Evolutionary conservation across 441 rosid genomes (phyloP).

Genomic region (Melastoma candidum): DNA sequence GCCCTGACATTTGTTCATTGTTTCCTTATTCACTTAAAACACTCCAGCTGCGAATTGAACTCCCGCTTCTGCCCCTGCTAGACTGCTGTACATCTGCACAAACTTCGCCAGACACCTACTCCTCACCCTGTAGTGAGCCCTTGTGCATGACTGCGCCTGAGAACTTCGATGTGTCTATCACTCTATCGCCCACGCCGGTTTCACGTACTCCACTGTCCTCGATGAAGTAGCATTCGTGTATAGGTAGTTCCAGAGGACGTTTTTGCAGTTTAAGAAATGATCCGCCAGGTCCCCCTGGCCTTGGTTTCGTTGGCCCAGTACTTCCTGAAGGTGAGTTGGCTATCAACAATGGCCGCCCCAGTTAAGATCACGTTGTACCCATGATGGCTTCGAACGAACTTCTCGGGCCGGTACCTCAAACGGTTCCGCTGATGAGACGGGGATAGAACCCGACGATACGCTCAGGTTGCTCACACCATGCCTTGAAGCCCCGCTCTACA

Average conservation of each 20-base stretch:
- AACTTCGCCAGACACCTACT: conserved; percentile 63
- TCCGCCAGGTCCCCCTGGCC: conserved; percentile 65
- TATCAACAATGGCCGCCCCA: conserved; percentile 86
- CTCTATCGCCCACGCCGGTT: conserved; percentile 78
- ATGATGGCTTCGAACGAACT: conserved; percentile 53
- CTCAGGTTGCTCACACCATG: conserved; percentile 82
- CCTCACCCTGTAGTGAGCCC: conserved; percentile 63
- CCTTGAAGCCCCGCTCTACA: conserved; percentile 73
- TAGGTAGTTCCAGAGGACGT: conserved; percentile 65
- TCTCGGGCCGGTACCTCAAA: conserved; percentile 67
- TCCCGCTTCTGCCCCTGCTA: conserved; percentile 40
- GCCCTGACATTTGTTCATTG: too few species aligned
- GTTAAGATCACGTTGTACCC: conserved; percentile 95
- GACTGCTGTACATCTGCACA: conserved; percentile 56
- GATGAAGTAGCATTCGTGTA: conserved; percentile 67
- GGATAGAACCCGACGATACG: conserved; percentile 89
- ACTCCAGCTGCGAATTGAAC: conserved; percentile 25
- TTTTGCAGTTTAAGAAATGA: conserved; percentile 71
- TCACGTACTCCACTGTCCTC: conserved; percentile 65
- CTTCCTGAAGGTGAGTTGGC: conserved; percentile 42
- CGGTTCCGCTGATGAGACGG: conserved; percentile 43
- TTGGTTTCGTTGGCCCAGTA: conserved; percentile 55
- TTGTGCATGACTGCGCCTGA: conserved; percentile 77
- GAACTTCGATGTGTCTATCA: conserved; percentile 75
- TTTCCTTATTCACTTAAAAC: too few species aligned